Evolutionary conservation across 306 rosid species (phyloP), one percentile per base, ranked within the genome.

Genomic region (Malus domestica): DNA sequence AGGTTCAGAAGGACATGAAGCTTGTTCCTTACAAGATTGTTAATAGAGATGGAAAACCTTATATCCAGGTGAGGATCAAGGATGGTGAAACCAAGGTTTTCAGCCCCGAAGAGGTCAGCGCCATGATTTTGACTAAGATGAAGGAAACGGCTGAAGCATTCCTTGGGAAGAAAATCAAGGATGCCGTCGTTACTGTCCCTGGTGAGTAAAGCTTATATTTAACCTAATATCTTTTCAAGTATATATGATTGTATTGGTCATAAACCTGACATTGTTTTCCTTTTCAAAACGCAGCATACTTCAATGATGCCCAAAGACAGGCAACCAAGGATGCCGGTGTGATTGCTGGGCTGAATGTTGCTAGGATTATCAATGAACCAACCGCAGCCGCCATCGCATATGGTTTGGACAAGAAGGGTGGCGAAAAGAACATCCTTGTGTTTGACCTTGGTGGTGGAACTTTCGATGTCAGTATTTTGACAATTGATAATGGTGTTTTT

Each of bases 401-500:
- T 77, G 99, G 99, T 64, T 81, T 96, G 92, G 98, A 93, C 86
- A 92, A 96, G 91, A 96, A 90, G 76, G 98, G 98, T 46, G 98
- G 99, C 35, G 99, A 96, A 87, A 96, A 92, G 91, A 96, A 96
- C 85, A 96, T 96, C 61, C 99, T 96, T 69, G 99, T 96, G 23
- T 96, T 96, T 79, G 96, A 96, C 76, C 97, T 96, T 82, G 98
- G 97, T n/a, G 99, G 97, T 84, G 98, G 99, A 6, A 96, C 98
- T 51, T 96, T 96, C 52, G 97, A 96, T 87, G 97, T 92, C 87
- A 96, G 98, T 88, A 85, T 96, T 79, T 93, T 96, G 98, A 93
- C 97, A n/a, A 93, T 96, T 59, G 98, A 96, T 49, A 90, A 93
- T 54, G 99, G 99, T 67, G 99, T 96, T 42, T 96, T 90, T 80